Evolutionary conservation across 2,329 filamentous ascomycete species (phyloP).

Genomic region (Aspergillaceae sp.): DNA sequence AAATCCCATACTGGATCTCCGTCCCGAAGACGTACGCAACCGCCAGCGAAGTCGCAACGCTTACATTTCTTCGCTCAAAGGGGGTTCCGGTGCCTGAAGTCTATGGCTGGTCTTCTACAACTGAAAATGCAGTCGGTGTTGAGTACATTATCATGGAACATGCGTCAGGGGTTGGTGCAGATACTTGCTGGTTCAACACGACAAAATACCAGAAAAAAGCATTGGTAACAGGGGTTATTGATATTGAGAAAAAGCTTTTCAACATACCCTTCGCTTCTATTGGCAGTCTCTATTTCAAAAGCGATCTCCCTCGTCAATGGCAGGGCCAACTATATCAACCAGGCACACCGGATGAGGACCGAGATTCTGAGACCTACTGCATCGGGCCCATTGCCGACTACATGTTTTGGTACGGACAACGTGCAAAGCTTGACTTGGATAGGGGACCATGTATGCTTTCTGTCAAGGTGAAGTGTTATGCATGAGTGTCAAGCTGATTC

Average conservation of each 20-base stretch:
- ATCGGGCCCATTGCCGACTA: slow-evolving; percentile 17
- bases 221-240: slow-evolving; percentile 13
- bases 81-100: slow-evolving; percentile 14
- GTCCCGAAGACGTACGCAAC: slow-evolving; percentile 11
- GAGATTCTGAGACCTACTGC: slow-evolving; percentile 8
- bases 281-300: slow-evolving; percentile 16
- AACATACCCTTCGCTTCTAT: slow-evolving; percentile 10
- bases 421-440: slow-evolving; percentile 10
- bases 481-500: background rate
- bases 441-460: slow-evolving; percentile 12
- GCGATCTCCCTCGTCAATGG: slow-evolving; percentile 4
- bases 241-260: slow-evolving; percentile 13
- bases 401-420: slow-evolving; percentile 19
- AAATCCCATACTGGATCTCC: slow-evolving; percentile 12
- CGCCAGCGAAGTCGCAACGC: slow-evolving; percentile 18
- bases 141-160: slow-evolving; percentile 19
- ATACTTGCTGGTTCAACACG: slow-evolving; percentile 12
- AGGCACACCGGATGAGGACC: slow-evolving; percentile 1
- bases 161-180: slow-evolving; percentile 11
- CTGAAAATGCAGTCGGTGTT: slow-evolving; percentile 10
- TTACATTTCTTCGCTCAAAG: slow-evolving; percentile 12
- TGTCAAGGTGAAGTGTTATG: background rate
- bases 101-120: slow-evolving; percentile 14
- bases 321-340: too few relatives aligned
- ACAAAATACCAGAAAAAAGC: slow-evolving; percentile 9